Conservation (phyloP, 192 early-diverging fungal genomes). For the Coemansia sp. region DNA sequence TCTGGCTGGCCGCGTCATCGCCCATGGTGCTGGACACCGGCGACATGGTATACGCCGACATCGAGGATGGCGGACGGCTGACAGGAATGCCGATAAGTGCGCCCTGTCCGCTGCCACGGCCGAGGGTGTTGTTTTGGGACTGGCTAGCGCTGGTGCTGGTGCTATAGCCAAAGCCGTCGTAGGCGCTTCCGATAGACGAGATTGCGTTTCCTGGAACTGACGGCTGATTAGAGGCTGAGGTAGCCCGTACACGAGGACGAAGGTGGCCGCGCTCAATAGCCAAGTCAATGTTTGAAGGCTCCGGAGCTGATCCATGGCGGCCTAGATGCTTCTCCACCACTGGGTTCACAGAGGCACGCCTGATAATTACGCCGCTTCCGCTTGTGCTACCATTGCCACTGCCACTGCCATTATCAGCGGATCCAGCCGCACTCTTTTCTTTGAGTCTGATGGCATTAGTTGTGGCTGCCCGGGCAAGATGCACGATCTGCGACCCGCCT, state of each 20-base stretch:
- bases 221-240: constrained; percentile 36
- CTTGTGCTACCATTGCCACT: neutral
- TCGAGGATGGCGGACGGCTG: constrained; percentile 47
- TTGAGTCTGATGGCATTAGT: constrained; percentile 54
- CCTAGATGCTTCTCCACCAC: neutral
- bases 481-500: constrained; percentile 46
- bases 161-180: constrained; percentile 14
- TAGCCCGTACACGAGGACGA: constrained; percentile 34
- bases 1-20: constrained; percentile 20
- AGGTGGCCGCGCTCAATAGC: constrained; percentile 23
- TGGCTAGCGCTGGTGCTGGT: constrained; percentile 11
- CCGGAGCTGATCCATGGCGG: constrained; percentile 40
- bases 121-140: constrained; percentile 12
- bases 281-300: constrained; percentile 34
- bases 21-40: constrained; percentile 48
- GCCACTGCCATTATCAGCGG: constrained; percentile 6
- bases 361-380: neutral
- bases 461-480: constrained; percentile 48
- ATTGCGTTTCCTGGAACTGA: constrained; percentile 11
- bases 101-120: constrained; percentile 17
- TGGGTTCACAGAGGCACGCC: neutral
- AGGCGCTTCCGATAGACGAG: neutral
- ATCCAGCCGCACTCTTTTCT: constrained; percentile 17
- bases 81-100: neutral
- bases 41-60: constrained; percentile 51